Evolutionary conservation across 192 early-diverging fungal species (phyloP).

Genomic region (Coemansia sp.): DNA sequence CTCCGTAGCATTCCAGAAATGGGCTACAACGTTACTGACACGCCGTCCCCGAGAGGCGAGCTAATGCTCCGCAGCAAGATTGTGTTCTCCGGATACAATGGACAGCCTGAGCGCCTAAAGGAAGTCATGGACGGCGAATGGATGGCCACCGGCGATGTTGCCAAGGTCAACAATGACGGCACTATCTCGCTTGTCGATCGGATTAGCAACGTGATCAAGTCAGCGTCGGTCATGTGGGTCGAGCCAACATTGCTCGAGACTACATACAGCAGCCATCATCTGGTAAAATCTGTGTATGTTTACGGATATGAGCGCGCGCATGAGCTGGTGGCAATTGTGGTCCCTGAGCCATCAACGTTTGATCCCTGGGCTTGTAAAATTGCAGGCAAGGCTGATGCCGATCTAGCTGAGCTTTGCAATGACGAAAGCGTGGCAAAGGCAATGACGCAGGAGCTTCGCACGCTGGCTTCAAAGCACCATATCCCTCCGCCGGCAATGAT

Average conservation of each 20-base stretch:
- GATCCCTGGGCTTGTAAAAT: slow-evolving; percentile 34
- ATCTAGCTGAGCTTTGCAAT: slow-evolving; percentile 1
- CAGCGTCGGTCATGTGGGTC: slow-evolving; percentile 80
- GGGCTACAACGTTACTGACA: too few relatives aligned
- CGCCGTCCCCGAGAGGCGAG: too few relatives aligned
- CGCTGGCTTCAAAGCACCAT: background rate
- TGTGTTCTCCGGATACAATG: slow-evolving; percentile 73
- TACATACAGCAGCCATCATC: slow-evolving; percentile 43
- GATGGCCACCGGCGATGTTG: slow-evolving; percentile 79
- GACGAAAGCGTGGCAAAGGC: background rate
- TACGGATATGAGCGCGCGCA: slow-evolving; percentile 54
- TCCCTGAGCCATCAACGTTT: slow-evolving; percentile 50
- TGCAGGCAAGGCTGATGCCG: background rate
- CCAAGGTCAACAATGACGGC: slow-evolving; percentile 61
- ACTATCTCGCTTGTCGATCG: slow-evolving; percentile 70
- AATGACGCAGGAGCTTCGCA: background rate
- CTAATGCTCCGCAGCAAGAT: slow-evolving; percentile 71
- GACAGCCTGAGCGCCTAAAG: slow-evolving; percentile 66
- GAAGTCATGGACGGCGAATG: slow-evolving; percentile 74
- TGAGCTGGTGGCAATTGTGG: slow-evolving; percentile 52
- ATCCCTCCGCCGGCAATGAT: background rate
- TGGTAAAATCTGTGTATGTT: slow-evolving; percentile 56
- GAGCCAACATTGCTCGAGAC: slow-evolving; percentile 84
- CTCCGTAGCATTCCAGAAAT: too few relatives aligned
- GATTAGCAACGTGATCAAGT: slow-evolving; percentile 71